These are phyloP conservation scores for Theileria equi DNA, from an alignment of 169 alveolate species.

Conservation along the genomic window DNA sequence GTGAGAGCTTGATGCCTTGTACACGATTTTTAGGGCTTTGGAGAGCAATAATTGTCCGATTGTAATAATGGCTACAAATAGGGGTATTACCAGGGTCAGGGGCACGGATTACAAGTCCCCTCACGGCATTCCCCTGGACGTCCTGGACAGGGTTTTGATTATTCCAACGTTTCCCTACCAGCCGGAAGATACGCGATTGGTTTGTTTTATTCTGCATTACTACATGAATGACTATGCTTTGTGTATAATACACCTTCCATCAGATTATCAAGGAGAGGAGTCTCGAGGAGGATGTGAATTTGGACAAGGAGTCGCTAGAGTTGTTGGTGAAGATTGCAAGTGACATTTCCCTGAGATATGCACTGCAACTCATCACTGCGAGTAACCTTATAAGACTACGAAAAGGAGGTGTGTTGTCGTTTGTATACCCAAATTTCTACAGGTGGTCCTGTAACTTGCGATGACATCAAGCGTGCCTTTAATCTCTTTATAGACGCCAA, in stretches of 20 bases:
- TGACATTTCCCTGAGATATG: conserved; percentile 94
- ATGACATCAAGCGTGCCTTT: conserved; percentile 93
- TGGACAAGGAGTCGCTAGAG: conserved; percentile 92
- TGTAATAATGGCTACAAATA: conserved; percentile 98
- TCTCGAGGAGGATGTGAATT: conserved; percentile 97
- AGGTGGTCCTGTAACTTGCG: conserved; percentile 89
- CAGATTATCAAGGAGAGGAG: conserved; percentile 94
- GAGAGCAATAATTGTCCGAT: conserved; percentile 97
- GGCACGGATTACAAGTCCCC: conserved; percentile 98
- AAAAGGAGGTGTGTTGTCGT: conserved; percentile 59
- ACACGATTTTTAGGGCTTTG: conserved; percentile 82
- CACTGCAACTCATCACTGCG: conserved; percentile 88
- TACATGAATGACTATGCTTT: too few relatives aligned
- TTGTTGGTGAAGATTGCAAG: conserved; percentile 92
- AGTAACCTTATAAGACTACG: conserved; percentile 87
- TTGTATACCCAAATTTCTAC: conserved; percentile 10
- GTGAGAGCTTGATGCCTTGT: neutral
- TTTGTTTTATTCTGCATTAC: neutral
- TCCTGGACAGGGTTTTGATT: conserved; percentile 95
- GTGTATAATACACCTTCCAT: conserved; percentile 34
- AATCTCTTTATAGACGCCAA: conserved; percentile 94
- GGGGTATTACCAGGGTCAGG: conserved; percentile 96
- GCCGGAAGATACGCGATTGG: conserved; percentile 82
- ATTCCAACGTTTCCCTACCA: conserved; percentile 95
- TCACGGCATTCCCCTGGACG: conserved; percentile 98